Conservation (phyloP, 2,329 filamentous ascomycete genomes). For the Stemphylium beticola region DNA sequence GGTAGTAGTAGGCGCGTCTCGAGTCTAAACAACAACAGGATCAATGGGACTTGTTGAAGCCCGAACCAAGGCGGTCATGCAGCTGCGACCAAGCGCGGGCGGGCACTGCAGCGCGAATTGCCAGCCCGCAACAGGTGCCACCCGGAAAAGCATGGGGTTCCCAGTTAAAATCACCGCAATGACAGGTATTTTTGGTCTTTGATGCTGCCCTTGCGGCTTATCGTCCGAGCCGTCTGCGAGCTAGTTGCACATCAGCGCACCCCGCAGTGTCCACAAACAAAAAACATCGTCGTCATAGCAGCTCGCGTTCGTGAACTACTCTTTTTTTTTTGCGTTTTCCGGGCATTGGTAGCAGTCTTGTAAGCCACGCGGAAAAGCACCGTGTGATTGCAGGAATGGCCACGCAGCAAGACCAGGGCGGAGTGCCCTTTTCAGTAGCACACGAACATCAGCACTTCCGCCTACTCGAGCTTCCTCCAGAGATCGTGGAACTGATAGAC, state of each 20-base stretch:
- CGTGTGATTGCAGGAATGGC: slow-evolving; percentile 40
- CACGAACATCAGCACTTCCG: slow-evolving; percentile 60
- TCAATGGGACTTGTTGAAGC: slow-evolving; percentile 11
- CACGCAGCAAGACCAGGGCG: slow-evolving; percentile 49
- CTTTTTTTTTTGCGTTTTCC: background rate
- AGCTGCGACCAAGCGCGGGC: slow-evolving; percentile 34
- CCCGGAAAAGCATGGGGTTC: slow-evolving; percentile 22
- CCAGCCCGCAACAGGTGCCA: slow-evolving; percentile 33
- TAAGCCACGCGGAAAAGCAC: background rate
- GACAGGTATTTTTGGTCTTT: slow-evolving; percentile 29
- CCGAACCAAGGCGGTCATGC: slow-evolving; percentile 26
- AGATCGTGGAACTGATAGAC: slow-evolving; percentile 61
- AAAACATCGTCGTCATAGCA: slow-evolving; percentile 12
- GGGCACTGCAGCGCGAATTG: slow-evolving; percentile 33
- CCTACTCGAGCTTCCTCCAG: slow-evolving; percentile 65
- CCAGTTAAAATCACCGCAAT: slow-evolving; percentile 8
- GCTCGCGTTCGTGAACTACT: background rate
- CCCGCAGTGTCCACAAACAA: slow-evolving; percentile 13
- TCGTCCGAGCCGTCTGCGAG: slow-evolving; percentile 1
- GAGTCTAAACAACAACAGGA: slow-evolving; percentile 13
- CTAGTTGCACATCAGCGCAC: slow-evolving; percentile 11
- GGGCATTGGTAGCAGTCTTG: background rate
- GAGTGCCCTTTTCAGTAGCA: slow-evolving; percentile 53
- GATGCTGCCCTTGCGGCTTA: slow-evolving; percentile 7
- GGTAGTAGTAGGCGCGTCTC: slow-evolving; percentile 15